Conservation (phyloP, 768 basidiomycete species). For the Kwoniella dejecticola region DNA sequence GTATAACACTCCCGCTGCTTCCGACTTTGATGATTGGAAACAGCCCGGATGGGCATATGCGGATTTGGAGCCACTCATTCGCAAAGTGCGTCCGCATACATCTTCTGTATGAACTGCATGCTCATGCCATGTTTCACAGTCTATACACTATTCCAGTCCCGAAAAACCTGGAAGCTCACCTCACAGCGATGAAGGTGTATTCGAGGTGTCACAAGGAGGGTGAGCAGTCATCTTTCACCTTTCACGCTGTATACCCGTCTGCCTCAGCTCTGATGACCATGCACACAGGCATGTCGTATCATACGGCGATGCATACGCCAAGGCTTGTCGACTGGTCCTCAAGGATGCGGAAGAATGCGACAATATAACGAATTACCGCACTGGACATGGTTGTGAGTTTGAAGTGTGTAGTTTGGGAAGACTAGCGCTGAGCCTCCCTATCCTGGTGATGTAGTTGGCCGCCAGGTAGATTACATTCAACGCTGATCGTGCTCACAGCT, state of each 20-base stretch:
- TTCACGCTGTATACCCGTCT: neutral
- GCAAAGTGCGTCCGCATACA: conserved; percentile 16
- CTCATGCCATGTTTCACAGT: neutral
- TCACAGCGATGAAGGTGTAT: conserved; percentile 14
- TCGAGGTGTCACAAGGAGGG: conserved; percentile 23
- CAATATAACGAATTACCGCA: conserved; percentile 21
- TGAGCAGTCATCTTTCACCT: neutral
- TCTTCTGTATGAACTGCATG: neutral
- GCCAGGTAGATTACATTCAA: neutral
- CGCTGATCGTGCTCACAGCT: neutral
- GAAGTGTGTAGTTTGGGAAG: neutral
- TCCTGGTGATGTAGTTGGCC: neutral
- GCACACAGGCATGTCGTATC: conserved; percentile 3
- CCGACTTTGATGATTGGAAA: conserved; percentile 34
- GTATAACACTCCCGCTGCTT: conserved; percentile 29
- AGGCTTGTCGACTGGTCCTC: conserved; percentile 13
- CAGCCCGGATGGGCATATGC: conserved; percentile 30
- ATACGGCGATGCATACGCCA: conserved; percentile 6
- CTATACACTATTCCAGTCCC: neutral
- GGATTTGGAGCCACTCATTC: conserved; percentile 25
- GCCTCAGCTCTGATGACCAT: conserved; percentile 2
- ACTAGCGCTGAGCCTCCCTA: neutral
- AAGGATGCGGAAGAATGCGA: conserved; percentile 4
- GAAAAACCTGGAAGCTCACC: conserved; percentile 6
- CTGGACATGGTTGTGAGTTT: conserved; percentile 26